These are phyloP conservation scores for Epicoccum sorghinum DNA, from an alignment of 2,329 filamentous ascomycete genomes.

Conservation along the genomic window DNA sequence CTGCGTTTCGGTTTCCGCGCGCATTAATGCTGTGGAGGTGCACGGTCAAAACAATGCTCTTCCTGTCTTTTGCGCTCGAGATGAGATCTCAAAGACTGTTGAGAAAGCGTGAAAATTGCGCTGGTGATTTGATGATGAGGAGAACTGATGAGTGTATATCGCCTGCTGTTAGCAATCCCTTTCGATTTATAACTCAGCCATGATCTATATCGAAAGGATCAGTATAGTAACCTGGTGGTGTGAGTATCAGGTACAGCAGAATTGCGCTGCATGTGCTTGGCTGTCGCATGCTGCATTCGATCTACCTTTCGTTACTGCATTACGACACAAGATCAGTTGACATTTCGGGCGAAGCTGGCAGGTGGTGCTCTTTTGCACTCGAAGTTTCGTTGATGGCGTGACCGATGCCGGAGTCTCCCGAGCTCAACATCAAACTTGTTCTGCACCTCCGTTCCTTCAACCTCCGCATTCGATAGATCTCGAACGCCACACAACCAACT, in stretches of 20 bases:
- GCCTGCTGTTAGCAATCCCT: background rate
- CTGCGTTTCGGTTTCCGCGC: conserved; percentile 7
- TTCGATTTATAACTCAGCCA: background rate
- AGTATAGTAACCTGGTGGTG: conserved; percentile 2
- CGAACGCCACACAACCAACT: conserved; percentile 16
- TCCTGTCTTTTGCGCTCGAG: background rate
- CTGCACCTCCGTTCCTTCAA: conserved; percentile 8
- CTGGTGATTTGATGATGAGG: background rate
- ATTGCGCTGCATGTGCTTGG: background rate
- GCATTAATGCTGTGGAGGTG: conserved; percentile 6
- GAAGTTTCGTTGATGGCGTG: conserved; percentile 11
- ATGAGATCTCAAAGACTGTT: background rate
- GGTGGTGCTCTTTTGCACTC: conserved; percentile 12
- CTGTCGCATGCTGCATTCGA: conserved; percentile 5
- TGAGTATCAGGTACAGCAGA: conserved; percentile 11
- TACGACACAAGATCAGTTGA: conserved; percentile 9
- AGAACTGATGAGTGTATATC: background rate
- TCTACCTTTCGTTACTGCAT: background rate
- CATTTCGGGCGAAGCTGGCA: conserved; percentile 6
- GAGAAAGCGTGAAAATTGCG: background rate
- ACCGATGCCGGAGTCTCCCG: conserved; percentile 17
- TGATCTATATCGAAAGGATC: background rate
- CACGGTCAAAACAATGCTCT: background rate
- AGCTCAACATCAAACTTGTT: conserved; percentile 19
- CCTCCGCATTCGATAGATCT: conserved; percentile 17